A percentile compares a stretch with the other conserved stretches of the same genome.
Conservation (phyloP, 805 yeast species). For the Candida arabinofermentans region DNA sequence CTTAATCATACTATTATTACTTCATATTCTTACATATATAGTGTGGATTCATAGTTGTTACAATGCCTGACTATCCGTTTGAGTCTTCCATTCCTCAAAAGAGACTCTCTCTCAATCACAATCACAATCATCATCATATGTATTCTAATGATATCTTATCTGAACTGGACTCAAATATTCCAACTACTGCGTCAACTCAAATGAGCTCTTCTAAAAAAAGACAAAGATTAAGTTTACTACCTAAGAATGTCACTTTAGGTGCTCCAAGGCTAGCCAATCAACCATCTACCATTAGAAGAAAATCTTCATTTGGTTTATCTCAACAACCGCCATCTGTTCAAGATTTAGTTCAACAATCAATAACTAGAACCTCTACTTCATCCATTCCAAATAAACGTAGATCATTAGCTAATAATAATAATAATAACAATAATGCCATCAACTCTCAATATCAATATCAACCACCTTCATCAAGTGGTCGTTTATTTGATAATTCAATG, state of each 20-base stretch:
- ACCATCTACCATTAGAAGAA: slow-evolving; percentile 20
- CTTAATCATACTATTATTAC: background rate
- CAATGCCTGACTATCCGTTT: slow-evolving; percentile 18
- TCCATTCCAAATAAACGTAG: slow-evolving; percentile 14
- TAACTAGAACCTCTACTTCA: slow-evolving; percentile 18
- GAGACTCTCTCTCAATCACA: slow-evolving; percentile 17
- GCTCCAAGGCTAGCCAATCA: slow-evolving; percentile 28
- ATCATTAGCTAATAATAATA: slow-evolving; percentile 8
- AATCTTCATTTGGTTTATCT: slow-evolving; percentile 21
- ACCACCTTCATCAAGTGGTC: slow-evolving; percentile 21
- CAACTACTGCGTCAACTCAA: slow-evolving; percentile 1
- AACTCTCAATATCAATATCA: too few relatives aligned
- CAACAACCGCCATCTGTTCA: slow-evolving; percentile 18
- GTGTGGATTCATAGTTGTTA: background rate
- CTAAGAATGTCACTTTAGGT: slow-evolving; percentile 27
- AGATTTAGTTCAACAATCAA: slow-evolving; percentile 26
- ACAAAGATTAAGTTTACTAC: slow-evolving; percentile 27
- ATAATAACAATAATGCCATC: too few relatives aligned
- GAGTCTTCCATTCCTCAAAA: slow-evolving; percentile 19
- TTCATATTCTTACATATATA: background rate
- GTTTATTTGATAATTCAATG: slow-evolving; percentile 18
- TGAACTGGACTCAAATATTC: slow-evolving; percentile 14
- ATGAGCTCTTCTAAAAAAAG: slow-evolving; percentile 17
- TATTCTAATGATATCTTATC: slow-evolving; percentile 17
- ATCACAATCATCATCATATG: slow-evolving; percentile 12